Conservation (phyloP, 257 asterid genomes). For the Solanum bukasovii region DNA sequence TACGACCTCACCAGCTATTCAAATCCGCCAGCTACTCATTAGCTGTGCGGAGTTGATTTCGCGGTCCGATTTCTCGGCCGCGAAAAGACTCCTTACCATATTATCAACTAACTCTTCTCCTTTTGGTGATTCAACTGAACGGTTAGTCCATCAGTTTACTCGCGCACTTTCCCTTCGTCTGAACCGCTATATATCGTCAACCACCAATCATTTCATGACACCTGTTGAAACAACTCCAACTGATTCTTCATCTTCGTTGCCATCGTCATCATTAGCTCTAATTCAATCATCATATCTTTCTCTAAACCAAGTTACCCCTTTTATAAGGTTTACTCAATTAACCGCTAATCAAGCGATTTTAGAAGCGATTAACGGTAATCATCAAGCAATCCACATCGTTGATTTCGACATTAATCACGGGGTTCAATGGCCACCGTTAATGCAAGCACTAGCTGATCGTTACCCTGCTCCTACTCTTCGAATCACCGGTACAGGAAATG, state of each 20-base stretch:
- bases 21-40: slow-evolving; percentile 75
- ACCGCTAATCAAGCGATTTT: slow-evolving; percentile 92
- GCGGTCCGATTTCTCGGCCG: slow-evolving; percentile 64
- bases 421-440: slow-evolving; percentile 96
- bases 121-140: slow-evolving; percentile 75
- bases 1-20: slow-evolving; percentile 35
- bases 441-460: slow-evolving; percentile 83
- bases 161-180: slow-evolving; percentile 69
- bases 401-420: slow-evolving; percentile 96
- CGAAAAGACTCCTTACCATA: slow-evolving; percentile 52
- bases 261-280: slow-evolving; percentile 13
- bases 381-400: slow-evolving; percentile 63
- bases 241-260: not conserved
- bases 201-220: not conserved
- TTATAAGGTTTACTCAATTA: slow-evolving; percentile 66
- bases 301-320: slow-evolving; percentile 78
- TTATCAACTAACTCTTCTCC: slow-evolving; percentile 58
- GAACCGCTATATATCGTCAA: slow-evolving; percentile 16
- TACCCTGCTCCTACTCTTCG: slow-evolving; percentile 70
- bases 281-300: slow-evolving; percentile 69
- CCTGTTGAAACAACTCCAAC: slow-evolving; percentile 1
- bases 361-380: slow-evolving; percentile 65
- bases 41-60: slow-evolving; percentile 77
- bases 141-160: slow-evolving; percentile 77
- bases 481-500: slow-evolving; percentile 79